These are phyloP conservation scores for Sporothrix schenckii DNA, from an alignment of 2,329 filamentous ascomycete species.

Conservation along the genomic window DNA sequence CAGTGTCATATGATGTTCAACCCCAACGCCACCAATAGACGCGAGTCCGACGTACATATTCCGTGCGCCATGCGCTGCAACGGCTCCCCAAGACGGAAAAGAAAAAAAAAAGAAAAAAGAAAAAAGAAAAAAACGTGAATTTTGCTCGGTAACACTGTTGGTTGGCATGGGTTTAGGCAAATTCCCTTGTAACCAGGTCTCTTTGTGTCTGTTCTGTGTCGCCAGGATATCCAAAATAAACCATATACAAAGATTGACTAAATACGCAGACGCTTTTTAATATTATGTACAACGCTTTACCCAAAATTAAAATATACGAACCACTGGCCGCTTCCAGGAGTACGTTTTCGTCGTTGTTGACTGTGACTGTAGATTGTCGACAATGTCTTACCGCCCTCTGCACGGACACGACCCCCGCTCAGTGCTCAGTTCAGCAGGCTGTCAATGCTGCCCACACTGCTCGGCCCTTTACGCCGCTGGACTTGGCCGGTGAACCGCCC, in stretches of 20 bases:
- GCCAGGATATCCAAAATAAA: conserved; percentile 14
- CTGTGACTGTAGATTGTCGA: background rate
- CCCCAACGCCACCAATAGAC: background rate
- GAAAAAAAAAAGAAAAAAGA: no score
- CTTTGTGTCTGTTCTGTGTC: background rate
- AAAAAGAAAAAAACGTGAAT: background rate
- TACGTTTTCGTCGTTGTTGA: no score
- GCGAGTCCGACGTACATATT: background rate
- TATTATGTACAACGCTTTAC: no score
- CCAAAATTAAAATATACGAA: no score
- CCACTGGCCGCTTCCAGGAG: no score
- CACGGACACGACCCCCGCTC: background rate
- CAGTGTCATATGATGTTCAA: conserved; percentile 10
- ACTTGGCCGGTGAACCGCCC: background rate
- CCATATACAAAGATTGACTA: background rate
- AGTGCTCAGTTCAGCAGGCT: conserved; percentile 34
- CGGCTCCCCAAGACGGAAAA: background rate
- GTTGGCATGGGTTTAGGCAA: background rate
- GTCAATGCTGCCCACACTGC: conserved; percentile 36
- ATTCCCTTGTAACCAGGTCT: background rate
- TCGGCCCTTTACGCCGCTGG: conserved; percentile 12
- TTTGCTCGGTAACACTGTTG: background rate
- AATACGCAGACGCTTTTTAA: no score
- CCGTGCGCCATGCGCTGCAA: no score
- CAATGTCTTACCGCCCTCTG: background rate